Base-by-base conservation (phyloP, 169 alveolate genomes). In the Eimeria necatrix region DNA sequence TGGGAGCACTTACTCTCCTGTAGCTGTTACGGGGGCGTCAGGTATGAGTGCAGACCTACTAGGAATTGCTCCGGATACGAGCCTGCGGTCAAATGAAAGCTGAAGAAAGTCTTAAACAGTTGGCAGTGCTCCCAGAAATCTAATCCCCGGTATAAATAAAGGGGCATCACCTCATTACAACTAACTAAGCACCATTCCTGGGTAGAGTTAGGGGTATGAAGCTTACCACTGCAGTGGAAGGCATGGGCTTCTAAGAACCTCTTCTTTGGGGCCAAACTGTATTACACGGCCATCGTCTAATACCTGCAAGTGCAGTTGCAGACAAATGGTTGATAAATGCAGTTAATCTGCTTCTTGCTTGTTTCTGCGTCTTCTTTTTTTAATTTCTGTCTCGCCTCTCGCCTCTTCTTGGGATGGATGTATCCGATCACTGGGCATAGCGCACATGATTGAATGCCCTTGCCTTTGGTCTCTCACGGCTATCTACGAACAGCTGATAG, bases 241-340 rank as follows among this genome's bases (percentile, higher is more conserved):
- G 73, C 87, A 88, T 3, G 94, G 94, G 22, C 9, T 26, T 18
- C 52, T 78, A 12, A 88, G 86, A 20, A 88, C 94, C 4, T 51
- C 94, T 52, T 46, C 94, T 59, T 88, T 88, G 16, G 71, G 41
- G 70, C 94, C 94, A 49, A 76, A 61, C 22, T 88, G 94, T 4
- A 68, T 56, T 12, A 68, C 76, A 2, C 73, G 20, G 73, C 94
- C 94, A n/a, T 64, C 94, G 26, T 32, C 70, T 68, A 88, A 4
- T 80, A 88, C 94, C 94, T 88, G 84, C 88, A 78, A 20, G 10
- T 9, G 41, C 41, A 32, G 18, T 14, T 9, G 22, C 9, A 64
- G 18, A 18, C 22, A 64, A 18, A 64, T 64, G 24, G 22, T 20
- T 8, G 74, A 18, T 6, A 18, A 6, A 64, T 64, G 74, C 9